Base-by-base conservation (phyloP, 2,329 filamentous ascomycete genomes). In the Talaromyces sp. region DNA sequence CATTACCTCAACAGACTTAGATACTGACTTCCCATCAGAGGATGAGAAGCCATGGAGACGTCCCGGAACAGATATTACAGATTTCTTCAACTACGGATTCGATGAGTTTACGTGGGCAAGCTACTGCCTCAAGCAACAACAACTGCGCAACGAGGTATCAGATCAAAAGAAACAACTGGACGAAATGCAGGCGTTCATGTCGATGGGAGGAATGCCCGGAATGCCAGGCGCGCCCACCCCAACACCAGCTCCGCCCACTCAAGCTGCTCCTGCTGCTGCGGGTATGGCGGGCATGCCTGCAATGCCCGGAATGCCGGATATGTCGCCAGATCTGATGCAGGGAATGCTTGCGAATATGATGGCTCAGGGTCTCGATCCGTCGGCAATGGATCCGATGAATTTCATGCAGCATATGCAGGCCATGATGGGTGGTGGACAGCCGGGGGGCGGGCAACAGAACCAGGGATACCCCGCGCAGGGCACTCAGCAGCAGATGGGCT, bases 21-120 rank as follows among this genome's bases (percentile, higher is more conserved):
- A 93, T 72, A 82, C 90, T 72, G 86, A 93, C 22, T 85, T 87
- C 43, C 89, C 91, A 8, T 69, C 83, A 62, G 92, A 93, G 72
- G 82, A 86, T 68, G 91, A 93, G 68, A 98, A 97, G 77, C 93
- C 94, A 19, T 99, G 95, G 95, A 89, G 95, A 52, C 89, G 93
- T 69, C 95, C 95, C 0, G 95, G 95, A 56, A 93, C 94, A 11
- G 95, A 99, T 73, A 87, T 97, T 63, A 95, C 91, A 66, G 95
- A 99, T 77, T 98, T 96, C 80, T 98, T 98, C 86, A 98, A 98
- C 82, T 98, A 98, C 79, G 94, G 94, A 66, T 98, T 98, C 74
- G 94, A 98, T 79, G 94, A 98, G 78, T 98, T 97, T 78, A 97
- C 93, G 0, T 99, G 95, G 95, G 91, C 93, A 6, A 86, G 93